Conservation (phyloP, 208 protist genomes). For the Trypanosoma conorhini region DNA sequence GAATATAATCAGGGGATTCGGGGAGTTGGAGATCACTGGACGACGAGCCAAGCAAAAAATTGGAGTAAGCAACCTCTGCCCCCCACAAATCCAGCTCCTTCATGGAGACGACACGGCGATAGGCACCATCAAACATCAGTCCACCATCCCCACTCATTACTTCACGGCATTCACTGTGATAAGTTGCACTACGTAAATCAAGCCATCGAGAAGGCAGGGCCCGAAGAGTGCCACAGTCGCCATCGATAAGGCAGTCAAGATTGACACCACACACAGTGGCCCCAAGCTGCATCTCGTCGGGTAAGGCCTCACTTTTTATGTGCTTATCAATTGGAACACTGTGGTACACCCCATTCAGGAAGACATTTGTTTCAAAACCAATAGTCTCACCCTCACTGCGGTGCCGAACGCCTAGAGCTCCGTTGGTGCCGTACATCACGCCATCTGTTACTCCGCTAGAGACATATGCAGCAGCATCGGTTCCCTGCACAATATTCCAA, state of each 20-base stretch:
- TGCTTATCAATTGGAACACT: slow-evolving; percentile 30
- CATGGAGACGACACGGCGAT: slow-evolving; percentile 61
- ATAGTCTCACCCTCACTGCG: slow-evolving; percentile 77
- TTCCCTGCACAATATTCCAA: slow-evolving; percentile 79
- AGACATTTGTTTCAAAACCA: slow-evolving; percentile 63
- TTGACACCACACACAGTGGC: slow-evolving; percentile 64
- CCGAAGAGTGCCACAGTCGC: slow-evolving; percentile 77
- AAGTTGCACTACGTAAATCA: slow-evolving; percentile 69
- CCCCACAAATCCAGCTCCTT: slow-evolving; percentile 72
- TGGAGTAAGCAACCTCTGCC: slow-evolving; percentile 66
- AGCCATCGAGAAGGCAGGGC: slow-evolving; percentile 55
- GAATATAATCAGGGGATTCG: not conserved
- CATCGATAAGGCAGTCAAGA: slow-evolving; percentile 80
- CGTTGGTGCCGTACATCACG: slow-evolving; percentile 89
- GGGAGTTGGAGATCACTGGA: not conserved
- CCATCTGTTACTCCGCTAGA: slow-evolving; percentile 77
- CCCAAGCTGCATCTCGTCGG: slow-evolving; percentile 57
- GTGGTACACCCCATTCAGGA: slow-evolving; percentile 86
- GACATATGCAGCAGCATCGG: slow-evolving; percentile 73
- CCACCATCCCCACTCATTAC: slow-evolving; percentile 83
- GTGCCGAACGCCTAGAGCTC: slow-evolving; percentile 77
- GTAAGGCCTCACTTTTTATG: slow-evolving; percentile 41
- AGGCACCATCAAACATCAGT: slow-evolving; percentile 76
- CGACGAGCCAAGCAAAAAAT: slow-evolving; percentile 40
- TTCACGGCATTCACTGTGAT: slow-evolving; percentile 64